Evolutionary conservation across 139 green algal genomes (phyloP), one percentile per base, ranked within the genome.

Genomic region (Closterium sp.): DNA sequence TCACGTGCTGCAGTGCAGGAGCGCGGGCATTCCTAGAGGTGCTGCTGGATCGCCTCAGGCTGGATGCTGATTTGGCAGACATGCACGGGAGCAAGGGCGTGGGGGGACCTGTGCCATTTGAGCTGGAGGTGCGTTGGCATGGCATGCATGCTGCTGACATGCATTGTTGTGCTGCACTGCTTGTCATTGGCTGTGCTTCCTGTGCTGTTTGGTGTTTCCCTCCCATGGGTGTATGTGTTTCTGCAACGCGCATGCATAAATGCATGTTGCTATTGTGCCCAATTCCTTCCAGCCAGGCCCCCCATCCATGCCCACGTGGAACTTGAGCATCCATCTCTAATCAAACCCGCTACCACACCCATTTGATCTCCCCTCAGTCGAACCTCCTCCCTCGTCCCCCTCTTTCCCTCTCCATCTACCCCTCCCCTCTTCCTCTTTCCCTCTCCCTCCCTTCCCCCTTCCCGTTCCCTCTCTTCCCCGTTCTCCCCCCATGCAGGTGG

Each of bases 11-110:
- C 89, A 92, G 91, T 86, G 88, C 93, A 29, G 91, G 91, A 30
- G 91, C 91, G 27, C 21, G 34, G 45, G 27, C 45, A 31, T 93
- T 93, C 70, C 70, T 93, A 29, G 91, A 93, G 27, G 87, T 45
- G 86, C 38, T 93, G 21, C 86, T 92, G 29, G 45, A 93, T 13
- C 86, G 91, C 11, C 88, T 93, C 9, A 90, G 88, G 9, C 21
- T 42, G 9, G 91, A 91, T 38, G 88, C 38, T 17, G 34, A 86
- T n/a, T 1, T 50, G 86, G 86, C 29, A 29, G 86, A 42, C 38
- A 50, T 50, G 38, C 38, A 50, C 19, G 62, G 62, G 62, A 13
- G 62, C 13, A 22, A 79, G 62, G 62, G 62, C 62, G 62, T 79
- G 17, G 62, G 62, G 17, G 88, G 21, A 0, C 5, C 70, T n/a